Evolutionary conservation across 768 basidiomycete species (phyloP).

Genomic region (Lanmaoa pseudosensibilis): DNA sequence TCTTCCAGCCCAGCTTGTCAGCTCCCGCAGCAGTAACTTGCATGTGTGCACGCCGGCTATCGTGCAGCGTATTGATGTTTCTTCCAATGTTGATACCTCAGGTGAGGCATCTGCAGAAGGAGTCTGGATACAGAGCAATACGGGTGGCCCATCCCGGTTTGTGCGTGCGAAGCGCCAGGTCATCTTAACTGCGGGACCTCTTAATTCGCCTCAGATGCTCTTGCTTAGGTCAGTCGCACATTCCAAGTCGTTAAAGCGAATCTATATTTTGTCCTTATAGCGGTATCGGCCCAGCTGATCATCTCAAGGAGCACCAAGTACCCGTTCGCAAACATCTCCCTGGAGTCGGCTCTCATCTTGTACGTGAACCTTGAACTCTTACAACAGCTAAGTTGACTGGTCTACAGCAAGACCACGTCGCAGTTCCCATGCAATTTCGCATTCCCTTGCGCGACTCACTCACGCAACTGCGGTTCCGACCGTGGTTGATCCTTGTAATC

Average conservation of each 20-base stretch:
- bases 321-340: too few relatives aligned
- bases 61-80: neutral
- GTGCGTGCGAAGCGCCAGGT: conserved; percentile 25
- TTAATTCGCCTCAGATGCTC: conserved; percentile 44
- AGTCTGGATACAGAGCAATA: neutral
- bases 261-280: too few relatives aligned
- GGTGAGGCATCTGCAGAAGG: neutral
- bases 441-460: conserved; percentile 20
- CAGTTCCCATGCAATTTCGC: conserved; percentile 35
- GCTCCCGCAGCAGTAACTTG: conserved; percentile 4
- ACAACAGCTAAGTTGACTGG: too few relatives aligned
- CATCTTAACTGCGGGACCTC: conserved; percentile 35
- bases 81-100: neutral
- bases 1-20: conserved; percentile 8
- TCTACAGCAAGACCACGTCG: conserved; percentile 40
- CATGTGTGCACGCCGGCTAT: conserved; percentile 9
- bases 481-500: neutral
- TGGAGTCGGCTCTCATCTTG: conserved; percentile 33
- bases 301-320: too few relatives aligned
- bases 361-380: conserved; percentile 9
- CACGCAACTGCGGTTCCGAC: neutral
- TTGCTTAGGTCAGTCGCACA: conserved; percentile 27
- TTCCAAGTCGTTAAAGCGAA: too few relatives aligned
- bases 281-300: too few relatives aligned
- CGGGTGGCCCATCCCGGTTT: neutral